Evolutionary conservation across 2,329 filamentous ascomycete species (phyloP).

Genomic region (Byssochlamys sp.): DNA sequence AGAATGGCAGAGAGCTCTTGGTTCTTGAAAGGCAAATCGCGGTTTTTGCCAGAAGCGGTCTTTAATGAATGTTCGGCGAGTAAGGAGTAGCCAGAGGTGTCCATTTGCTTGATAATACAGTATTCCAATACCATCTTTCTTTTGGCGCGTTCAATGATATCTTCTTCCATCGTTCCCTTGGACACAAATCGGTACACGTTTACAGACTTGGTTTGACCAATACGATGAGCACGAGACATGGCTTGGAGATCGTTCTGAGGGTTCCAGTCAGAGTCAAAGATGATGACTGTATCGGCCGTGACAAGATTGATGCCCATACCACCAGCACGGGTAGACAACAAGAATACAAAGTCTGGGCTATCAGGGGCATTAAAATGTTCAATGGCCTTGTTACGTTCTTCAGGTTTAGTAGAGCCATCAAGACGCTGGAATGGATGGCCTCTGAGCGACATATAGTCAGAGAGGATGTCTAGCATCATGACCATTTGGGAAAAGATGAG

Average conservation of each 20-base stretch:
- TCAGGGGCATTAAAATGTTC: conserved; percentile 78
- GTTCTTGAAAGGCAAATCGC: conserved; percentile 99
- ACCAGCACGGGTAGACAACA: conserved; percentile 96
- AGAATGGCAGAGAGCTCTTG: conserved; percentile 92
- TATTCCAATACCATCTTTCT: too few relatives aligned
- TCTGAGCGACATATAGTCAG: conserved; percentile 82
- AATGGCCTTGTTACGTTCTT: conserved; percentile 86
- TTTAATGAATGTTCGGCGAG: conserved; percentile 98
- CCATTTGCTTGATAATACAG: too few relatives aligned
- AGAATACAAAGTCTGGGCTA: conserved; percentile 93
- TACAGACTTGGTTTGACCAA: conserved; percentile 98
- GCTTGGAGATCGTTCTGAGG: conserved; percentile 98
- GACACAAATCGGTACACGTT: conserved; percentile 91
- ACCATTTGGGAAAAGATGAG: conserved; percentile 99
- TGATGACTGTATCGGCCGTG: conserved; percentile 96
- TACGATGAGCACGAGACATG: conserved; percentile 99
- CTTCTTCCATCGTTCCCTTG: conserved; percentile 94
- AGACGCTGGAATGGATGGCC: conserved; percentile 79
- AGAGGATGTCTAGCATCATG: conserved; percentile 99
- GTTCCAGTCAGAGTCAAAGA: conserved; percentile 99
- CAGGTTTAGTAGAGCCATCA: conserved; percentile 93
- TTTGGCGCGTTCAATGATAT: conserved; percentile 90
- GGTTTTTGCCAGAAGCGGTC: conserved; percentile 97
- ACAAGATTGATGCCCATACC: conserved; percentile 94
- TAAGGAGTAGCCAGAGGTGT: too few relatives aligned